phyloP scores from a whole-genome alignment of 257 asterid genomes.

The Datura wrightii region DNA sequence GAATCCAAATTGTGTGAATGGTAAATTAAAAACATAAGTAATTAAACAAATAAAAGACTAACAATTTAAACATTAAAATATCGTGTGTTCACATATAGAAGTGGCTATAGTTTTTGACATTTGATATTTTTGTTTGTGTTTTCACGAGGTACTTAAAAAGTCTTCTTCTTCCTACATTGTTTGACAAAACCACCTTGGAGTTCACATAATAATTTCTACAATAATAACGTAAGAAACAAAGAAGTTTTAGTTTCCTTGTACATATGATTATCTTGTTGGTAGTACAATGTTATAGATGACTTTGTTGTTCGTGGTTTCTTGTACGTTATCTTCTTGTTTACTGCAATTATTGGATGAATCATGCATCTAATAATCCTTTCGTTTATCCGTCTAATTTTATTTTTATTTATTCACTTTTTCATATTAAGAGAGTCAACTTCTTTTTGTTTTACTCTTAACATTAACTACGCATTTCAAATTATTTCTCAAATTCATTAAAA shows the following conservation, averaged over 20 bases:
- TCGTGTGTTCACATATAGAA: not conserved
- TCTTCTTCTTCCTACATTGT: not conserved
- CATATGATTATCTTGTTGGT: not conserved
- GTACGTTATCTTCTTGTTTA: constrained; percentile 11
- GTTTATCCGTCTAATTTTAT: too few relatives aligned
- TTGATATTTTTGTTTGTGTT: too few relatives aligned
- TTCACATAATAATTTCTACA: not conserved
- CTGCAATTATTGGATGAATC: not conserved
- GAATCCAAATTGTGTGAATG: not conserved
- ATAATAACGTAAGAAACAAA: not conserved
- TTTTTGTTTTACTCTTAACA: too few relatives aligned
- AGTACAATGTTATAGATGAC: constrained; percentile 16
- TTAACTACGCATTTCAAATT: too few relatives aligned
- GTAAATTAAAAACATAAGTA: not conserved
- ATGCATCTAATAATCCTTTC: not conserved
- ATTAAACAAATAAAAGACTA: not conserved
- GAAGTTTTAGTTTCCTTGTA: not conserved
- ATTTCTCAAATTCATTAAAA: too few relatives aligned
- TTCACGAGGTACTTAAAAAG: not conserved
- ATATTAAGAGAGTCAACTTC: too few relatives aligned
- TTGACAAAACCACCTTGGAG: not conserved
- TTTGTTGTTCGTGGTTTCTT: constrained; percentile 26
- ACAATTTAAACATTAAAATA: not conserved
- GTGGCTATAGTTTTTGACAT: not conserved
- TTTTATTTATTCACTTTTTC: too few relatives aligned